Percentiles rank a stretch among this genome's conserved stretches.
These are phyloP conservation scores for Aspergillus mulundensis DNA, from an alignment of 495 filamentous ascomycete genomes.

Conservation along the genomic window DNA sequence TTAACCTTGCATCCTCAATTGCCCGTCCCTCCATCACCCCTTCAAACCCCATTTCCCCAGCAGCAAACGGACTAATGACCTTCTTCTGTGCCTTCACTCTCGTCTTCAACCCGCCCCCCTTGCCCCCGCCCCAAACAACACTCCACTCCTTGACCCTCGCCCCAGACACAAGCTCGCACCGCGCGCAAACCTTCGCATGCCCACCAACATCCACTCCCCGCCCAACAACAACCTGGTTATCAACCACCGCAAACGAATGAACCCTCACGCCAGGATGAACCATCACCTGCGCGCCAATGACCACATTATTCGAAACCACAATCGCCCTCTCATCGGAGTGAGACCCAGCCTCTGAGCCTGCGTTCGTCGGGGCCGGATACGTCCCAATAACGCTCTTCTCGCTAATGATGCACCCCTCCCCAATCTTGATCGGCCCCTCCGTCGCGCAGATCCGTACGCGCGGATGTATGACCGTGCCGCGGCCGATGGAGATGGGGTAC, in stretches of 20 bases:
- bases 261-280: conserved; percentile 35
- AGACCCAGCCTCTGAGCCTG: neutral
- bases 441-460: conserved; percentile 65
- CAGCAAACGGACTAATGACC: conserved; percentile 20
- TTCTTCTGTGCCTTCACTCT: conserved; percentile 26
- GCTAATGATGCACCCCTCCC: conserved; percentile 68
- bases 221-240: conserved; percentile 30
- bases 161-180: conserved; percentile 29
- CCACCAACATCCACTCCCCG: conserved; percentile 32
- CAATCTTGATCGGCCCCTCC: conserved; percentile 67
- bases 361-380: conserved; percentile 25
- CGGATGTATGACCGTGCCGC: conserved; percentile 77
- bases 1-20: conserved; percentile 45
- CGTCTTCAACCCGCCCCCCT: conserved; percentile 29
- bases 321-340: conserved; percentile 17
- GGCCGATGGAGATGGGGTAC: conserved; percentile 65
- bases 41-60: conserved; percentile 17
- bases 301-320: conserved; percentile 35
- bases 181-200: conserved; percentile 39
- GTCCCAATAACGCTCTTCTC: conserved; percentile 65
- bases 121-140: conserved; percentile 42
- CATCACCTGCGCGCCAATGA: conserved; percentile 29
- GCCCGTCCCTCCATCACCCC: conserved; percentile 30
- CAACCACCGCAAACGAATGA: conserved; percentile 33
- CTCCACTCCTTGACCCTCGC: conserved; percentile 35